A percentile compares a stretch with the other conserved stretches of the same genome.
phyloP scores from a whole-genome alignment of 2,329 filamentous ascomycete species.

The Colletotrichum trifolii region DNA sequence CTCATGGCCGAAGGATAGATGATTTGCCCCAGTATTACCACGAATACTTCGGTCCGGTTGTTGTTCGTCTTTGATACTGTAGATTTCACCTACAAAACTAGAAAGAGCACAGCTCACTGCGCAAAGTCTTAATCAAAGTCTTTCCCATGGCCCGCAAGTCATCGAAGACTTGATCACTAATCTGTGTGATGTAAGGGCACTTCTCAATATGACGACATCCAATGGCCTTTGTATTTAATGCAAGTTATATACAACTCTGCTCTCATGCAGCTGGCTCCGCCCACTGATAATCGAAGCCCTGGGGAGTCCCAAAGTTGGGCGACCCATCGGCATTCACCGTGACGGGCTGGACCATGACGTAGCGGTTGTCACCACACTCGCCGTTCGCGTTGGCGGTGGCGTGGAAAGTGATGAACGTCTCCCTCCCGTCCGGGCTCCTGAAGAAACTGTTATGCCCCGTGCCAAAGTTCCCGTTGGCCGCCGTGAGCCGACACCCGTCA shows the following conservation, averaged over 20 bases:
- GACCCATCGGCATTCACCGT: constrained; percentile 61
- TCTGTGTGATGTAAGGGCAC: background rate
- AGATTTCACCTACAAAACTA: too few relatives aligned
- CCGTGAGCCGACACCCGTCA: constrained; percentile 60
- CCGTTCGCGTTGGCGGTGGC: constrained; percentile 61
- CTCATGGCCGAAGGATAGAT: too few relatives aligned
- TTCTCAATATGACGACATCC: background rate
- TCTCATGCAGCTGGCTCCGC: constrained; percentile 34
- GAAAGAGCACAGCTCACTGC: too few relatives aligned
- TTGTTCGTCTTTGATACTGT: too few relatives aligned
- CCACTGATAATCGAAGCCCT: constrained; percentile 40
- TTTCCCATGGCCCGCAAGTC: too few relatives aligned
- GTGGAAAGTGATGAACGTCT: constrained; percentile 68
- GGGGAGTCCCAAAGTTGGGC: constrained; percentile 60
- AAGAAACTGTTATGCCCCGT: constrained; percentile 71
- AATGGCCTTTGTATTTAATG: too few relatives aligned
- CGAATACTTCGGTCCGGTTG: too few relatives aligned
- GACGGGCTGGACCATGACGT: constrained; percentile 64
- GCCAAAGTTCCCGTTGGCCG: constrained; percentile 66
- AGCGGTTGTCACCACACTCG: constrained; percentile 63
- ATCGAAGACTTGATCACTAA: too few relatives aligned
- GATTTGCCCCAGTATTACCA: too few relatives aligned
- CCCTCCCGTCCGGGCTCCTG: constrained; percentile 62
- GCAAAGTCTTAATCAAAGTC: too few relatives aligned
- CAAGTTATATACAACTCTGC: too few relatives aligned